Evolutionary conservation across 768 basidiomycete species (phyloP).

Genomic region (Auriscalpium orientale): DNA sequence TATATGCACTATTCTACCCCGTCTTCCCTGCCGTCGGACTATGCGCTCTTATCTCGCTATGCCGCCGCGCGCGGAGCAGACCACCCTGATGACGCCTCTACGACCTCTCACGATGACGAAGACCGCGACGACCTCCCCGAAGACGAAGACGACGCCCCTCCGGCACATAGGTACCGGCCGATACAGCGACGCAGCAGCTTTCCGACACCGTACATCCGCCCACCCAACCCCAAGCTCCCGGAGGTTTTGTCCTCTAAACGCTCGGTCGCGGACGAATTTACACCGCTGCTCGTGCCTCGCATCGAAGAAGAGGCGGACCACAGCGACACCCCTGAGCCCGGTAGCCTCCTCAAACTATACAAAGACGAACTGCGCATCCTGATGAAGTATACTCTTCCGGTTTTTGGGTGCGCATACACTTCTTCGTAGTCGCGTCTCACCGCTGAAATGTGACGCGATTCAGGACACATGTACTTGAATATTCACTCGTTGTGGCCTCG

Average conservation of each 20-base stretch:
- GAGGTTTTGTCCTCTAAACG: conserved; percentile 19
- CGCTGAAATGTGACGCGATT: background rate
- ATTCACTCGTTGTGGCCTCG: conserved; percentile 75
- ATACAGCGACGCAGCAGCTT: conserved; percentile 23
- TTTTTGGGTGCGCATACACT: conserved; percentile 50
- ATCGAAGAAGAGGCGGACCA: conserved; percentile 43
- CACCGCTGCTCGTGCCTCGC: conserved; percentile 37
- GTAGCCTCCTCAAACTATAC: conserved; percentile 26
- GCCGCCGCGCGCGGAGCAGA: conserved; percentile 19
- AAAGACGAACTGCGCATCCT: conserved; percentile 57
- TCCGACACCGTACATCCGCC: conserved; percentile 29
- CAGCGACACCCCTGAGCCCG: background rate
- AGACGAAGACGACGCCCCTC: background rate
- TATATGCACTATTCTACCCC: conserved; percentile 44
- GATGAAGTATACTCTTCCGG: conserved; percentile 57
- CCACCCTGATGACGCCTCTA: conserved; percentile 4
- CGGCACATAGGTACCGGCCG: conserved; percentile 2
- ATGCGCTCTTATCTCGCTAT: conserved; percentile 51
- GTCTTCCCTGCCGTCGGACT: conserved; percentile 58
- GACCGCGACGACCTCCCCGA: conserved; percentile 5
- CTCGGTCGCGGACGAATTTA: conserved; percentile 17
- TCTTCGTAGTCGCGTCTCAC: background rate
- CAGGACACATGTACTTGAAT: conserved; percentile 78
- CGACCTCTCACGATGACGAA: conserved; percentile 12
- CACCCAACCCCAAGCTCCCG: conserved; percentile 30